Evolutionary conservation across 441 rosid genomes (phyloP).

Genomic region (Codiaeum variegatum): DNA sequence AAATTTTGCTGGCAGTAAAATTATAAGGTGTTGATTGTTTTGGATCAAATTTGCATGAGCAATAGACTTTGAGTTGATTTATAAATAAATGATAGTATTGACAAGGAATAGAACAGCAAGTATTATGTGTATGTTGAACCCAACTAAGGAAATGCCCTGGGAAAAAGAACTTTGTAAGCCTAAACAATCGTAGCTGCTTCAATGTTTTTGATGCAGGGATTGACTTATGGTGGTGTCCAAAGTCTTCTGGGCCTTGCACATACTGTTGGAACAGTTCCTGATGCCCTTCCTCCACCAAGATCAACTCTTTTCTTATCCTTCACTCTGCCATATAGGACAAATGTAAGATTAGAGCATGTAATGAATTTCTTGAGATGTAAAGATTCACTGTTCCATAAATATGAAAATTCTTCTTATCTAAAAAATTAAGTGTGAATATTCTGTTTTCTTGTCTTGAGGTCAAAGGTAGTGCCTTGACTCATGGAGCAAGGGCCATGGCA

Average conservation of each 20-base stretch:
- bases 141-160: background rate
- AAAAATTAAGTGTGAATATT: background rate
- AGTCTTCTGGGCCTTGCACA: conserved; percentile 55
- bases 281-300: conserved; percentile 63
- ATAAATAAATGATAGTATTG: background rate
- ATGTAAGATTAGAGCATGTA: conserved; percentile 39
- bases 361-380: conserved; percentile 1
- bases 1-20: background rate
- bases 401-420: background rate
- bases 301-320: conserved; percentile 58
- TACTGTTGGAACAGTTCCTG: conserved; percentile 53
- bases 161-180: background rate
- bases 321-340: conserved; percentile 51
- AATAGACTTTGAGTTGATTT: background rate
- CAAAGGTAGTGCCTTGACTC: conserved; percentile 57
- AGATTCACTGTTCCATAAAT: background rate
- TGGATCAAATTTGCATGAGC: background rate
- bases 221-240: conserved; percentile 50
- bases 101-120: background rate
- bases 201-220: conserved; percentile 34
- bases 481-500: conserved; percentile 76
- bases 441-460: conserved; percentile 37
- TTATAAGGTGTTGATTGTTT: background rate
- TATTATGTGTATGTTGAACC: background rate
- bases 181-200: conserved; percentile 6